Conservation (phyloP, 306 rosid genomes). For the Malus orientalis region DNA sequence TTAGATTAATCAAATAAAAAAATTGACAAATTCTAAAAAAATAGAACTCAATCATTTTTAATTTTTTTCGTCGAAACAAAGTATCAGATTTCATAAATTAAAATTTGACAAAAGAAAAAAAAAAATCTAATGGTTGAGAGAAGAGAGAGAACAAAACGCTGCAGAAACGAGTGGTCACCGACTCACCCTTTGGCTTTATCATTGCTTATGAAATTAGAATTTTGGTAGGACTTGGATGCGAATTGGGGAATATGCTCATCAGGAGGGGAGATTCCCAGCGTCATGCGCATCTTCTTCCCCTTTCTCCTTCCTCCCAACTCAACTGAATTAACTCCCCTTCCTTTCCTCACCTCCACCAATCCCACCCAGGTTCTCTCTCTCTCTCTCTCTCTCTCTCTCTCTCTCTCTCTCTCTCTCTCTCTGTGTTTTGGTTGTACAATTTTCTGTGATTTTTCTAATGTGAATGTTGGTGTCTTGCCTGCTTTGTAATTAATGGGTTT, state of each 20-base stretch:
- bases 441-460: neutral
- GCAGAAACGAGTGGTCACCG: too few species aligned
- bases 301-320: constrained; percentile 11
- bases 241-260: neutral
- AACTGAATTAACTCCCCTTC: neutral
- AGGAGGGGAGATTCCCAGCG: neutral
- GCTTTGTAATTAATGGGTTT: neutral
- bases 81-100: too few species aligned
- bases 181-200: too few species aligned
- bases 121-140: too few species aligned
- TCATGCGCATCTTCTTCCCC: neutral
- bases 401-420: neutral
- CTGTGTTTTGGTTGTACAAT: neutral
- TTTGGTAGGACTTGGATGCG: neutral
- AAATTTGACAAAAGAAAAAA: too few species aligned
- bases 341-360: constrained; percentile 6
- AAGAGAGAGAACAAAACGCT: too few species aligned
- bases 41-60: too few species aligned
- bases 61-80: too few species aligned
- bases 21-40: too few species aligned
- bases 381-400: neutral
- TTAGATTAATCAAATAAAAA: too few species aligned
- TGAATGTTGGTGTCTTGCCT: neutral
- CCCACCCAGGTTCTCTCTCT: constrained; percentile 31
- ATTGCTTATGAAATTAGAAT: neutral